Base-by-base conservation (phyloP, 306 rosid genomes). In the Vachellia pachyceras region DNA sequence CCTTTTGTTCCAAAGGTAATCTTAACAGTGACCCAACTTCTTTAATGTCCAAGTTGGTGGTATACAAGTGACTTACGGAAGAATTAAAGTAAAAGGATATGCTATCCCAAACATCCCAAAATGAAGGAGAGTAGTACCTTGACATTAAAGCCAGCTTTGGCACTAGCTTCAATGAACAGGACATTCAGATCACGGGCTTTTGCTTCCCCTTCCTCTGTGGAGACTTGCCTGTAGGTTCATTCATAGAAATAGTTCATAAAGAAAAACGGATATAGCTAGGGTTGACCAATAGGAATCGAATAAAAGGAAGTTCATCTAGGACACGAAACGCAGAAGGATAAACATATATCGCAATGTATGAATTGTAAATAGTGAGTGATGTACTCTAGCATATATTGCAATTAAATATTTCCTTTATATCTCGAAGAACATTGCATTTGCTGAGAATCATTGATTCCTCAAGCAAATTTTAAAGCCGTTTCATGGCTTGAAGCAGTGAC, bases 341-440 rank as follows among this genome's bases (percentile, higher is more conserved):
- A 8, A 41, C 44, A 41, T 10, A 41, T 10, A 41, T 41, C 44
- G 10, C 44, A 41, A 41, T 6, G 44, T 41, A 41, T 41, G 44
- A 2, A 7, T 41, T 41, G 44, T 41, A 41, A 41, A 7, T 40
- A 40, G 44, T 40, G 8, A 40, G 44, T 6, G 44, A 9, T 40
- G 44, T 6, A 41, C 9, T 41, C n/a, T 3, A 14, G 17, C 57
- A 17, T 17, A 14, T 37, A 37, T 37, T 37, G 41, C 41, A 29
- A 2, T 29, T 49, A 41, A 37, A 37, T 37, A 37, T 37, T 83
- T 79, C 89, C 80, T 86, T 86, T 45, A 63, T 68, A n/a, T 41
- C 25, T 67, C 11, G n/a, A 37, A 7, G 41, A 63, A 33, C 22
- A 63, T 13, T 13, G 10, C 36, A 2, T 8, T 4, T 14, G 20